Percentiles rank a stretch among this genome's conserved stretches.
These are phyloP conservation scores for Monosporascus sp. DNA, from an alignment of 2,329 filamentous ascomycete genomes.

Conservation along the genomic window DNA sequence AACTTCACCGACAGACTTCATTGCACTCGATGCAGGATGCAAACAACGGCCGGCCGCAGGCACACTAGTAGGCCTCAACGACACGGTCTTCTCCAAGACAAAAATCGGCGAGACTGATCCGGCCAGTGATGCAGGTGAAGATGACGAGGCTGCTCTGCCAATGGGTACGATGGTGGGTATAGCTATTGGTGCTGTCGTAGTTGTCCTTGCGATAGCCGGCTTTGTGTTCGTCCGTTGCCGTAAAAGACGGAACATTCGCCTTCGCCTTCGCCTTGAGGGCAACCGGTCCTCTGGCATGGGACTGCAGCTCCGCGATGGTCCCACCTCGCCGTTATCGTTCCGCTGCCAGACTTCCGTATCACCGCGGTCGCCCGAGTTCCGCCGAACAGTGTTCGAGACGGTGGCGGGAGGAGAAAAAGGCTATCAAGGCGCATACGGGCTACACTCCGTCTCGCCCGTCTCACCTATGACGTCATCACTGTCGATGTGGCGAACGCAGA, in stretches of 20 bases:
- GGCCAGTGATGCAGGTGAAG: slow-evolving; percentile 6
- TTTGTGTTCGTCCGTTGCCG: slow-evolving; percentile 40
- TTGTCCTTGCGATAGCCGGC: slow-evolving; percentile 32
- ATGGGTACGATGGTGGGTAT: slow-evolving; percentile 40
- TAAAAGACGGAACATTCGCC: slow-evolving; percentile 34
- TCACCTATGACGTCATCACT: slow-evolving; percentile 6
- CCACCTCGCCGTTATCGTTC: slow-evolving; percentile 44
- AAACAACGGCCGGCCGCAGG: slow-evolving; percentile 37
- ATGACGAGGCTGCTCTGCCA: slow-evolving; percentile 21
- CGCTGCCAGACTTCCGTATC: slow-evolving; percentile 43
- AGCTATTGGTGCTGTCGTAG: slow-evolving; percentile 31
- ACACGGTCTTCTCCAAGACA: slow-evolving; percentile 37
- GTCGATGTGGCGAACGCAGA: slow-evolving; percentile 1
- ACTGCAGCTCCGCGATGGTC: slow-evolving; percentile 26
- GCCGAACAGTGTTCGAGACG: slow-evolving; percentile 14
- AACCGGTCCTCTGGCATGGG: slow-evolving; percentile 11
- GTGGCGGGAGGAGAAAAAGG: slow-evolving; percentile 25
- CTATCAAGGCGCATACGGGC: slow-evolving; percentile 11
- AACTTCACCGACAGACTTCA: slow-evolving; percentile 33
- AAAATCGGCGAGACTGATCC: slow-evolving; percentile 31
- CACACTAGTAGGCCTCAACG: slow-evolving; percentile 34
- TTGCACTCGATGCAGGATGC: slow-evolving; percentile 48
- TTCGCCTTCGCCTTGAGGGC: slow-evolving; percentile 21
- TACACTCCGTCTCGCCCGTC: slow-evolving; percentile 14
- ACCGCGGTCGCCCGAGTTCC: slow-evolving; percentile 33